A percentile compares a stretch with the other conserved stretches of the same genome.
Conservation (phyloP, 2,329 filamentous ascomycete genomes). For the Arthrobotrys conoides region DNA sequence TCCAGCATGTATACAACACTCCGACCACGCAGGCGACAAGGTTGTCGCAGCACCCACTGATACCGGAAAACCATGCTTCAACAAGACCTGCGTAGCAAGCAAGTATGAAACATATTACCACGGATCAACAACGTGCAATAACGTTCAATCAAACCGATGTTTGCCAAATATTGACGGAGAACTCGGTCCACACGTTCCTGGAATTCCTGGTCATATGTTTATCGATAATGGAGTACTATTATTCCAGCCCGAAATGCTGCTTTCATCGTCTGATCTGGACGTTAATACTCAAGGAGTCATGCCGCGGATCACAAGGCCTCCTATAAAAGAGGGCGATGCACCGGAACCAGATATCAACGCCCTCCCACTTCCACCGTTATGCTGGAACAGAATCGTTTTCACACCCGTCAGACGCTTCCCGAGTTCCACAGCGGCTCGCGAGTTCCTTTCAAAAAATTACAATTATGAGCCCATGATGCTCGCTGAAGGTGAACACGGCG, state of each 20-base stretch:
- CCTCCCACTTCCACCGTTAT: constrained; percentile 40
- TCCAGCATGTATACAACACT: constrained; percentile 31
- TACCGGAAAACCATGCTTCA: constrained; percentile 34
- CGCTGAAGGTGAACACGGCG: constrained; percentile 4
- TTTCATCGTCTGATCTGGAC: background rate
- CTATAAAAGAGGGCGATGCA: background rate
- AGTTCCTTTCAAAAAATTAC: background rate
- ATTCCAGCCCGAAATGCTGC: constrained; percentile 40
- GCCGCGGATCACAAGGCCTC: background rate
- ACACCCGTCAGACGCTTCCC: constrained; percentile 32
- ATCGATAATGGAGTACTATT: constrained; percentile 44
- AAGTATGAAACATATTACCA: constrained; percentile 22
- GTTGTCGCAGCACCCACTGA: background rate
- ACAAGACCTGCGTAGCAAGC: constrained; percentile 7
- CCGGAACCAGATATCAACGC: background rate
- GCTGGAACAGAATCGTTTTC: constrained; percentile 39
- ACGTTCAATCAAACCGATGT: constrained; percentile 1
- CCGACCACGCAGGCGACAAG: background rate
- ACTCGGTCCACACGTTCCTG: constrained; percentile 21
- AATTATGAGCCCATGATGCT: constrained; percentile 47
- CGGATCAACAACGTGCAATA: constrained; percentile 24
- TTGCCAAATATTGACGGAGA: constrained; percentile 9
- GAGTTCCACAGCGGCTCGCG: background rate
- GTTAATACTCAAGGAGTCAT: constrained; percentile 28
- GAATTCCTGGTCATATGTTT: constrained; percentile 45